Conservation (phyloP, 2,329 filamentous ascomycete species). For the Xylaria sp. region DNA sequence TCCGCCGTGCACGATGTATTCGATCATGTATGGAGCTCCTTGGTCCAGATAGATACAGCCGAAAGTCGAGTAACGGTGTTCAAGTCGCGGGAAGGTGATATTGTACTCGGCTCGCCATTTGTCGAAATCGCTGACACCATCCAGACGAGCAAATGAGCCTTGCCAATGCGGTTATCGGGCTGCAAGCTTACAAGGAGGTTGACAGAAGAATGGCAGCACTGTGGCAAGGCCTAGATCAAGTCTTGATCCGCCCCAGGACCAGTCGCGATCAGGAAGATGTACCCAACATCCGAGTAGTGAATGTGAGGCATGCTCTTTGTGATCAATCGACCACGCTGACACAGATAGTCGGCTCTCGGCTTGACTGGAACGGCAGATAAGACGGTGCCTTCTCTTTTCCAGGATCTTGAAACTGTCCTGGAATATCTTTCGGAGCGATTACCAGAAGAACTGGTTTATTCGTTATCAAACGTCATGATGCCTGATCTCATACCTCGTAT, state of each 20-base stretch:
- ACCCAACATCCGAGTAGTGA: conserved; percentile 55
- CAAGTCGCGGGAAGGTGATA: conserved; percentile 60
- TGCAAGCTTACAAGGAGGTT: conserved; percentile 69
- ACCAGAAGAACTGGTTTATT: conserved; percentile 64
- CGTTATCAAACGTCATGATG: conserved; percentile 76
- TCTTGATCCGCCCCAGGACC: conserved; percentile 70
- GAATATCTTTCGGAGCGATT: conserved; percentile 63
- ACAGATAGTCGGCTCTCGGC: conserved; percentile 55
- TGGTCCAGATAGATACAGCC: conserved; percentile 71
- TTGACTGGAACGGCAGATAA: conserved; percentile 56
- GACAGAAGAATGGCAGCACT: conserved; percentile 68
- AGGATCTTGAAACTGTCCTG: conserved; percentile 63
- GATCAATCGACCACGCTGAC: conserved; percentile 34
- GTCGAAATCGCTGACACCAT: conserved; percentile 38
- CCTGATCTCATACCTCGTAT: conserved; percentile 74
- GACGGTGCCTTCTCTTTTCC: conserved; percentile 62
- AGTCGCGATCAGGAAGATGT: conserved; percentile 51
- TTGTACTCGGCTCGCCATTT: neutral
- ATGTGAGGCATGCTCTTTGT: conserved; percentile 48
- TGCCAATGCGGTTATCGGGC: conserved; percentile 63
- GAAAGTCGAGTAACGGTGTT: conserved; percentile 66
- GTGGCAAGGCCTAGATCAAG: conserved; percentile 70
- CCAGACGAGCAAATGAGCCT: conserved; percentile 64
- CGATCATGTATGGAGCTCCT: conserved; percentile 74
- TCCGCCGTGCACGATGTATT: conserved; percentile 73